These are phyloP conservation scores for Boletellus deceptivus DNA, from an alignment of 1,284 basidiomycete species.

Conservation along the genomic window DNA sequence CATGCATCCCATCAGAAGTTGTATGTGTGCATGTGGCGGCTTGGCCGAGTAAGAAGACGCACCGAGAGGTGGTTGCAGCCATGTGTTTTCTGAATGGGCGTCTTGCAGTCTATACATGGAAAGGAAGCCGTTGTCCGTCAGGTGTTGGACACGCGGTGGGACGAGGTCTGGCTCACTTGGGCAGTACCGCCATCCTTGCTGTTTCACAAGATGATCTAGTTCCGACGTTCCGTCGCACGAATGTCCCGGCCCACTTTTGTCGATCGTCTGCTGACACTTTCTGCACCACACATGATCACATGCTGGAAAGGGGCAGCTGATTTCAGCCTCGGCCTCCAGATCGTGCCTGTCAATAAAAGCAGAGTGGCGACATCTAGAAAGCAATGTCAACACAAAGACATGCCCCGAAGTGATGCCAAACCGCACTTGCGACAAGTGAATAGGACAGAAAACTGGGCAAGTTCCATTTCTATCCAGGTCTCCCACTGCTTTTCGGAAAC, in stretches of 20 bases:
- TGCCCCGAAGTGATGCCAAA: background rate
- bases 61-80: slow-evolving; percentile 71
- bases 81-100: slow-evolving; percentile 52
- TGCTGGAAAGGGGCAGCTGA: slow-evolving; percentile 44
- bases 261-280: slow-evolving; percentile 46
- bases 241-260: slow-evolving; percentile 40
- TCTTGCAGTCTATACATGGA: slow-evolving; percentile 47
- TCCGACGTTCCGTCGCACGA: slow-evolving; percentile 58
- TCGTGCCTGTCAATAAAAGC: slow-evolving; percentile 51
- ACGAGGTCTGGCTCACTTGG: slow-evolving; percentile 41
- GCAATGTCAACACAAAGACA: background rate
- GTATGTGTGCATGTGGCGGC: background rate
- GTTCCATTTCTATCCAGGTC: slow-evolving; percentile 54
- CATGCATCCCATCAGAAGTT: background rate
- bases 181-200: slow-evolving; percentile 56
- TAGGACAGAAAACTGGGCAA: slow-evolving; percentile 49
- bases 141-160: background rate
- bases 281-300: slow-evolving; percentile 56
- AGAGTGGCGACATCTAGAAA: slow-evolving; percentile 42
- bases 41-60: slow-evolving; percentile 17
- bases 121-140: background rate
- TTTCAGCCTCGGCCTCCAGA: slow-evolving; percentile 38
- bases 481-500: slow-evolving; percentile 47
- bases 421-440: slow-evolving; percentile 36
- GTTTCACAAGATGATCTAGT: slow-evolving; percentile 49